Percentiles rank a stretch among this genome's conserved stretches.
phyloP scores from a whole-genome alignment of 768 basidiomycete species.

The Boletellus sp. region DNA sequence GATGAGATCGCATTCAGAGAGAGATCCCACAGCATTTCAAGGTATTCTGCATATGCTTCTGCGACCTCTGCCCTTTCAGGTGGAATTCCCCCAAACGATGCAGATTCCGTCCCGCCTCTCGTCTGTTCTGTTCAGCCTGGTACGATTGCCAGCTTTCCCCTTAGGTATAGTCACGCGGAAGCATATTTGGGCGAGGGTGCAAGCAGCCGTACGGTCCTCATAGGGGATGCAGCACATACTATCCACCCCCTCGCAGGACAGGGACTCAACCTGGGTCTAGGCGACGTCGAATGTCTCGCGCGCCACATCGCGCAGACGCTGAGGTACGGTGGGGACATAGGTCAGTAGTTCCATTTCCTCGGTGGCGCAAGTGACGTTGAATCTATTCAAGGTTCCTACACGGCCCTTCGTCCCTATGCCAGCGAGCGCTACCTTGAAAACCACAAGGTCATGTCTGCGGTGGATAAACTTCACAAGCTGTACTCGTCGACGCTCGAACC shows the following conservation, averaged over 20 bases:
- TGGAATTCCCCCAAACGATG: constrained; percentile 60
- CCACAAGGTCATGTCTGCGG: constrained; percentile 76
- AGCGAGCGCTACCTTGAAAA: constrained; percentile 82
- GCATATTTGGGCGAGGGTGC: constrained; percentile 73
- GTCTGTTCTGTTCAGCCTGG: constrained; percentile 67
- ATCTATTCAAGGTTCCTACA: constrained; percentile 57
- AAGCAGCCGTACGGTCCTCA: constrained; percentile 72
- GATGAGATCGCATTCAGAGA: constrained; percentile 75
- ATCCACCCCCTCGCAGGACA: constrained; percentile 95
- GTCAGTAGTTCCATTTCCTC: constrained; percentile 37
- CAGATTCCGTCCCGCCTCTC: constrained; percentile 68
- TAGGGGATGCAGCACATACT: constrained; percentile 96
- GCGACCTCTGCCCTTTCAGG: constrained; percentile 29
- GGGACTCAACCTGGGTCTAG: constrained; percentile 91
- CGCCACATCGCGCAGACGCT: constrained; percentile 59
- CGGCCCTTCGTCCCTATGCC: constrained; percentile 71
- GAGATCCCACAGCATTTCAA: constrained; percentile 60
- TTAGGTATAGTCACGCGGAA: constrained; percentile 83
- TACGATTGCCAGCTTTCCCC: constrained; percentile 85
- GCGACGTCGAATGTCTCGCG: constrained; percentile 73
- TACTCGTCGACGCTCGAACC: constrained; percentile 66
- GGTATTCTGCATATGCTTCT: constrained; percentile 61
- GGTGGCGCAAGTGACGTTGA: not conserved
- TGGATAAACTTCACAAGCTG: constrained; percentile 88
- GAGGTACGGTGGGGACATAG: constrained; percentile 74